phyloP scores from a whole-genome alignment of 805 yeast species.

The Schwanniomyces yamadae region DNA sequence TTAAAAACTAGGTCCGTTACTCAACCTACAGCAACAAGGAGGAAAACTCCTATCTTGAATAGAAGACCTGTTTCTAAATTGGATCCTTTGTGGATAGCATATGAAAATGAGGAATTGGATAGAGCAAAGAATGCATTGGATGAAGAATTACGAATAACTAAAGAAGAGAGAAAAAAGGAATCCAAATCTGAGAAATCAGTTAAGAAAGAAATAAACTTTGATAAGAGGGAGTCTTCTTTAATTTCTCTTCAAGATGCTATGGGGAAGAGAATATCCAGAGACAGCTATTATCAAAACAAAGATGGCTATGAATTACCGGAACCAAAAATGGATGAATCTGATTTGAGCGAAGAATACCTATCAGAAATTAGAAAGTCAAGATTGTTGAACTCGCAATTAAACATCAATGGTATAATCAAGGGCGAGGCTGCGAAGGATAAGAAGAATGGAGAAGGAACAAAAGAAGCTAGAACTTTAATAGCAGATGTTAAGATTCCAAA shows the following conservation, averaged over 20 bases:
- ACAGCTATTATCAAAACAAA: slow-evolving; percentile 15
- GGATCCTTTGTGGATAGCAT: slow-evolving; percentile 56
- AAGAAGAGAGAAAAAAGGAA: slow-evolving; percentile 10
- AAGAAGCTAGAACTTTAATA: slow-evolving; percentile 49
- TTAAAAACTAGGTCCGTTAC: slow-evolving; percentile 49
- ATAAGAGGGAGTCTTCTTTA: slow-evolving; percentile 35
- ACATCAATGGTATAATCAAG: slow-evolving; percentile 10
- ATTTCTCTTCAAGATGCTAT: slow-evolving; percentile 22
- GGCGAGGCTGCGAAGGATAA: slow-evolving; percentile 21
- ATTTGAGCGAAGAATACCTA: slow-evolving; percentile 44
- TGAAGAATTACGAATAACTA: slow-evolving; percentile 28
- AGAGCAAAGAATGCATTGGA: slow-evolving; percentile 43
- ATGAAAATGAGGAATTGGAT: slow-evolving; percentile 47
- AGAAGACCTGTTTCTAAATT: slow-evolving; percentile 57
- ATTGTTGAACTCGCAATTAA: slow-evolving; percentile 43
- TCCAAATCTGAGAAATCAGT: slow-evolving; percentile 6
- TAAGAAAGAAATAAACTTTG: slow-evolving; percentile 8
- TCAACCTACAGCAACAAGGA: slow-evolving; percentile 33
- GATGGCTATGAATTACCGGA: slow-evolving; percentile 34
- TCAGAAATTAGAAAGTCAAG: slow-evolving; percentile 45
- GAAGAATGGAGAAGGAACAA: slow-evolving; percentile 19
- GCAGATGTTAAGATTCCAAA: slow-evolving; percentile 68
- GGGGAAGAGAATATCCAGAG: slow-evolving; percentile 18
- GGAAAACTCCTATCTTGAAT: slow-evolving; percentile 40
- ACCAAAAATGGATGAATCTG: slow-evolving; percentile 32